Percentiles rank a stretch among this genome's conserved stretches.
Conservation (phyloP, 225 moss, liverwort and hornwort species). For the Anthoceros angustus region DNA sequence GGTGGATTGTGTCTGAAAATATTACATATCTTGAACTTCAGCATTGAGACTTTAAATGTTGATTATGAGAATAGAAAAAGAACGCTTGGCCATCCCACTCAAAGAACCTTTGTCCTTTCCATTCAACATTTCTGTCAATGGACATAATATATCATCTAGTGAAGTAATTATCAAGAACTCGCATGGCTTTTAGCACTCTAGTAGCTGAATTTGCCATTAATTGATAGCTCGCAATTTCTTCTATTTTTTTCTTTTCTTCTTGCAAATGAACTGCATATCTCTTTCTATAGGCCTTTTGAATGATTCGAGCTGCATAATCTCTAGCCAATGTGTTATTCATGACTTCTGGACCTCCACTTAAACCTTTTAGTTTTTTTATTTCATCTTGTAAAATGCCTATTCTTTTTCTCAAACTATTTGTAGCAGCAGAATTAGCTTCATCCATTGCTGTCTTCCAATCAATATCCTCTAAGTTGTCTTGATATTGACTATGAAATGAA, state of each 20-base stretch:
- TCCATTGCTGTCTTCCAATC: neutral
- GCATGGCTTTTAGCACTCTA: constrained; percentile 40
- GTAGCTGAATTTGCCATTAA: constrained; percentile 54
- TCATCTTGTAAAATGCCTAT: constrained; percentile 47
- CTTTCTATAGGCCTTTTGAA: constrained; percentile 46
- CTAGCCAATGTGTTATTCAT: constrained; percentile 11
- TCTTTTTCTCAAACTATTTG: constrained; percentile 15
- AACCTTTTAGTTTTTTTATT: constrained; percentile 39
- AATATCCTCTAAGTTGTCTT: neutral
- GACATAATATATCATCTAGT: constrained; percentile 11
- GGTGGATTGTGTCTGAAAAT: too few species aligned
- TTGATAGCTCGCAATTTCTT: constrained; percentile 40
- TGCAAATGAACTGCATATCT: constrained; percentile 12
- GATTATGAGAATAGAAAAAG: too few species aligned
- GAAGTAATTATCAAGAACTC: constrained; percentile 54
- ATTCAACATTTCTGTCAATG: too few species aligned
- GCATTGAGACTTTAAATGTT: too few species aligned
- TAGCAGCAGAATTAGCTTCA: neutral
- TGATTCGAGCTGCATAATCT: constrained; percentile 61
- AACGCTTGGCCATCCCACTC: too few species aligned
- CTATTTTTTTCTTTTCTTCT: constrained; percentile 53
- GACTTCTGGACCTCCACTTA: constrained; percentile 18
- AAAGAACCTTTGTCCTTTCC: too few species aligned
- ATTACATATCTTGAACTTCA: too few species aligned
- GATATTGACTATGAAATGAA: neutral